Percentiles rank a stretch among this genome's conserved stretches.
phyloP scores from a whole-genome alignment of 2,329 filamentous ascomycete genomes.

The Cyanodermella asteris region DNA sequence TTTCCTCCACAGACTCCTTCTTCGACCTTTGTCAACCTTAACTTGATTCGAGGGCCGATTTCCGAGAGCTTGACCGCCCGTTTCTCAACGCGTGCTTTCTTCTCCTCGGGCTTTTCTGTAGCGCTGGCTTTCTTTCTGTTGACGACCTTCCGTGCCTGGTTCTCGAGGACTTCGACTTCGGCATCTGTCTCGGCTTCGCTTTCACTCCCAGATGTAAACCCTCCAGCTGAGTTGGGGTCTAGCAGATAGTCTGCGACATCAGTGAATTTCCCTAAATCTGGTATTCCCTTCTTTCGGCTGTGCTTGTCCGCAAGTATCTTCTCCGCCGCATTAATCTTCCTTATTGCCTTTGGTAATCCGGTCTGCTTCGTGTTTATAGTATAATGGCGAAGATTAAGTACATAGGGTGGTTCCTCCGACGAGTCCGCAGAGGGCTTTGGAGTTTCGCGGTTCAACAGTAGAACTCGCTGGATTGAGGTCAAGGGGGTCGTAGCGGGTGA shows the following conservation, averaged over 20 bases:
- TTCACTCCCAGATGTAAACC: conserved; percentile 82
- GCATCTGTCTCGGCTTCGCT: conserved; percentile 87
- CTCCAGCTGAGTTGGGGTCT: conserved; percentile 49
- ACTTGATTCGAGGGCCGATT: conserved; percentile 68
- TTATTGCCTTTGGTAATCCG: conserved; percentile 63
- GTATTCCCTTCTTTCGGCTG: conserved; percentile 46
- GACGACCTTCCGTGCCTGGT: conserved; percentile 29
- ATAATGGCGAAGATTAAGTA: conserved; percentile 79
- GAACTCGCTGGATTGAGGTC: conserved; percentile 74
- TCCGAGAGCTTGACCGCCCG: conserved; percentile 82
- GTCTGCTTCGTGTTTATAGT: conserved; percentile 79
- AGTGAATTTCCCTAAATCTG: conserved; percentile 73
- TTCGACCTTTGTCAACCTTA: conserved; percentile 86
- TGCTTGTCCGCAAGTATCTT: conserved; percentile 42
- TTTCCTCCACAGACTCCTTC: conserved; percentile 78
- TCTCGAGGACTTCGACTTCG: conserved; percentile 64
- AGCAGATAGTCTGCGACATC: conserved; percentile 92
- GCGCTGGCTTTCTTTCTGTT: conserved; percentile 28
- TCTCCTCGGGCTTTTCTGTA: conserved; percentile 15
- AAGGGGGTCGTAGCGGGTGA: conserved; percentile 78
- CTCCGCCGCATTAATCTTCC: conserved; percentile 67
- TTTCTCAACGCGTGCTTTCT: conserved; percentile 42
- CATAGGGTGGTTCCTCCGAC: conserved; percentile 42
- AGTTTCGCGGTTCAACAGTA: conserved; percentile 68
- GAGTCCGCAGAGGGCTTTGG: conserved; percentile 7